Base-by-base conservation (phyloP, 1,284 basidiomycete genomes). In the Mycosarcoma maydis region DNA sequence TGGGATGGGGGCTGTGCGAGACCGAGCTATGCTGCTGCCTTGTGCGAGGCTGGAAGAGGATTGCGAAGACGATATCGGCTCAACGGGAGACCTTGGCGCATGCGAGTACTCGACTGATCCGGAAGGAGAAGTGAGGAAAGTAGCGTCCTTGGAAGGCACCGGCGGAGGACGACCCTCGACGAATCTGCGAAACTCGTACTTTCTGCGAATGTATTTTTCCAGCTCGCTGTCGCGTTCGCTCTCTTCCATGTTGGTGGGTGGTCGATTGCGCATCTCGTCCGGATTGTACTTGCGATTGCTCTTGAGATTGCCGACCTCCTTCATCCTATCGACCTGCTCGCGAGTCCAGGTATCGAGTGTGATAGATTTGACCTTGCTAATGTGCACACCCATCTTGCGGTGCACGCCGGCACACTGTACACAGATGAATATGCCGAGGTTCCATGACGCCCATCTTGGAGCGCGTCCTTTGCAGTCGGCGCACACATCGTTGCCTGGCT, bases 371-470 rank as follows among this genome's bases (percentile, higher is more conserved):
- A 92, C 92, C 66, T 57, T 70, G 37, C 52, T 72, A 40, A 77
- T 73, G 53, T 77, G 82, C 6, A 90, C 92, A 14, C 92, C 92
- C 67, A 94, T 90, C 85, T 92, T 92, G 56, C 92, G 86, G 82
- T 94, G 92, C 43, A 92, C 88, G 68, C 90, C 90, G 26, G 91
- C 92, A 79, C 92, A 94, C 72, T 86, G 87, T 37, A 92, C 85
- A 74, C 91, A 76, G 49, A 76, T 55, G 86, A 76, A 77, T 44
- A 81, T 78, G 13, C 80, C 62, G 34, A 93, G 83, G 73, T 88
- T 92, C 77, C 90, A 84, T 4, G 89, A 90, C 2, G 90, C 88
- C 92, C 92, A 93, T 83, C 92, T 84, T 5, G 91, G 91, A 71
- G 72, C 86, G 60, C 87, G 86, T 26, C 87, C 84, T 81, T 89